Percentiles rank a stretch among this genome's conserved stretches.
Conservation (phyloP, 371 early-diverging fungal species). For the Actinomucor elegans region DNA sequence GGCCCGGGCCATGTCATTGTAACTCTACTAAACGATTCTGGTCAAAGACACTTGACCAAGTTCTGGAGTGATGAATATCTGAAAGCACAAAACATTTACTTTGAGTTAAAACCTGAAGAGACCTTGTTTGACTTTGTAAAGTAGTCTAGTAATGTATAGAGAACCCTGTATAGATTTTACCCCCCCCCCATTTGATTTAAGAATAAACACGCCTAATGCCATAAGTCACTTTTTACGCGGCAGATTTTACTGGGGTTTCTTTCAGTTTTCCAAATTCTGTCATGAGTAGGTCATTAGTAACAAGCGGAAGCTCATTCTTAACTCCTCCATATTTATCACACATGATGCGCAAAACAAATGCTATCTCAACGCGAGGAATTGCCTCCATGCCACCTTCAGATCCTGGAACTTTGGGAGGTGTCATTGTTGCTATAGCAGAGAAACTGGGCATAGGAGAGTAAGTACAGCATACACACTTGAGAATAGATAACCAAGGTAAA, state of each 20-base stretch:
- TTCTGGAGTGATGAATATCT: constrained; percentile 71
- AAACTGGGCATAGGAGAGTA: constrained; percentile 58
- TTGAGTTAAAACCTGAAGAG: constrained; percentile 29
- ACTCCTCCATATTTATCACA: constrained; percentile 7
- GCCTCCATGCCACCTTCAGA: constrained; percentile 27
- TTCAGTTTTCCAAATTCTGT: no score
- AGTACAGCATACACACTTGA: background rate
- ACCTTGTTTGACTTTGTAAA: constrained; percentile 36
- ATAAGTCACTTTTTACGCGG: no score
- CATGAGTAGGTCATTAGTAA: no score
- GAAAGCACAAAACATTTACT: constrained; percentile 29
- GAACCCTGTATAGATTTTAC: no score
- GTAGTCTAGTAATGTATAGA: no score
- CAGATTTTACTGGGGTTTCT: no score
- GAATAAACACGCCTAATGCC: no score
- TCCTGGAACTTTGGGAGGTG: constrained; percentile 40
- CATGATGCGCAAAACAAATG: background rate
- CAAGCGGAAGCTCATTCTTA: constrained; percentile 1
- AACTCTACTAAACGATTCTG: constrained; percentile 84
- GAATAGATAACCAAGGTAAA: no score
- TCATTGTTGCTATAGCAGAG: constrained; percentile 45
- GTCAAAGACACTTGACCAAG: constrained; percentile 81
- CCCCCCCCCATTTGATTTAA: no score
- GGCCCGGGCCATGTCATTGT: constrained; percentile 82
- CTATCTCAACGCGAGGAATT: constrained; percentile 1